Evolutionary conservation across 192 early-diverging fungal genomes (phyloP).

Genomic region (Podochytrium sp.): DNA sequence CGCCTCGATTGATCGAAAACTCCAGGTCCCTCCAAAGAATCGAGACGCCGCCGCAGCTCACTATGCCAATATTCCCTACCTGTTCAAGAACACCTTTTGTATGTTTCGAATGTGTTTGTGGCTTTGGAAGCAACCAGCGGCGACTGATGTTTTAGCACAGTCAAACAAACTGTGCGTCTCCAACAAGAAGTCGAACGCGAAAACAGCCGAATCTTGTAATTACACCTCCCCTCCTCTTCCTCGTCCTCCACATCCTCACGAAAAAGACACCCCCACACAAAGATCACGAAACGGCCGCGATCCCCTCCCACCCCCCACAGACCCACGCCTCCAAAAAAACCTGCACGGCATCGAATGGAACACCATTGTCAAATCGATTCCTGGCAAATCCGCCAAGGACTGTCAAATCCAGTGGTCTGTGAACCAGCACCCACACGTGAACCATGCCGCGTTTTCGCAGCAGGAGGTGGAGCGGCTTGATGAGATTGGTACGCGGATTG

Average conservation of each 20-base stretch:
- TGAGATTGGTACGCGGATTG: not conserved
- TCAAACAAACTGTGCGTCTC: not conserved
- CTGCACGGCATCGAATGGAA: slow-evolving; percentile 1
- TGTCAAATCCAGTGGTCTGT: slow-evolving; percentile 2
- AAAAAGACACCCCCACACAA: no score
- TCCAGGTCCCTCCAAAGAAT: slow-evolving; percentile 4
- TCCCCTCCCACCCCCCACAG: not conserved
- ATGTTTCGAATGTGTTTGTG: not conserved
- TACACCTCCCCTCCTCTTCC: no score
- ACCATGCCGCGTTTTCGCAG: not conserved
- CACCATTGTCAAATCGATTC: not conserved
- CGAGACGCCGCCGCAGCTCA: not conserved
- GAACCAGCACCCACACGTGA: not conserved
- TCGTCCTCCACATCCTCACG: no score
- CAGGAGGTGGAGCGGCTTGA: slow-evolving; percentile 6
- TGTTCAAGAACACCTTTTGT: not conserved
- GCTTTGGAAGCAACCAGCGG: not conserved
- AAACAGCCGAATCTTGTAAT: slow-evolving; percentile 23
- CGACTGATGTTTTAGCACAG: no score
- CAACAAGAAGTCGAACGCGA: slow-evolving; percentile 15
- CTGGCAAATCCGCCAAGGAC: not conserved
- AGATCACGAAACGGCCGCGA: slow-evolving; percentile 1
- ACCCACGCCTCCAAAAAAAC: slow-evolving; percentile 1
- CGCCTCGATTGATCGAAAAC: no score
- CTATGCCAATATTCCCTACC: not conserved